Conservation (phyloP, 2,329 filamentous ascomycete genomes). For the Calonectria multiphialidica region DNA sequence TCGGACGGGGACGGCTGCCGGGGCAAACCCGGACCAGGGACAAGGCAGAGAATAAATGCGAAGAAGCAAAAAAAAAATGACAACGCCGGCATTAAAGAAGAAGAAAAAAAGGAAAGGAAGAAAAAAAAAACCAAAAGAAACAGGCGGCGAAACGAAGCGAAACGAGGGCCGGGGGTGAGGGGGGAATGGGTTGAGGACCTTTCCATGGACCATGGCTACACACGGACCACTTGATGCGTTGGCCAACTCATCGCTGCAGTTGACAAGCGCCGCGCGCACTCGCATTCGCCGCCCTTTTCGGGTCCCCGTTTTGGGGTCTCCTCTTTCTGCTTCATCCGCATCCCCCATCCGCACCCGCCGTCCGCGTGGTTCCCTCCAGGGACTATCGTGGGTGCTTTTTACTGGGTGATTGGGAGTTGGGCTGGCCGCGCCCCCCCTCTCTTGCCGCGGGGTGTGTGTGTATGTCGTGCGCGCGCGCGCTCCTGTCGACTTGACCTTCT, state of each 20-base stretch:
- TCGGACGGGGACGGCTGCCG: neutral
- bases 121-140: constrained; percentile 10
- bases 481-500: constrained; percentile 33
- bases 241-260: constrained; percentile 60
- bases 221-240: constrained; percentile 58
- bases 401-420: constrained; percentile 18
- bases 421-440: constrained; percentile 11
- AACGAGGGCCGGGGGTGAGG: constrained; percentile 31
- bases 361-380: constrained; percentile 19
- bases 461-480: constrained; percentile 25
- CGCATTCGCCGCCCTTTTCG: constrained; percentile 33
- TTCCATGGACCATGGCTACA: constrained; percentile 50
- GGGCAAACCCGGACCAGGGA: neutral
- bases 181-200: constrained; percentile 43
- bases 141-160: constrained; percentile 27
- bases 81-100: constrained; percentile 8
- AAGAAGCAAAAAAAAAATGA: constrained; percentile 8
- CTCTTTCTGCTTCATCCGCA: constrained; percentile 20
- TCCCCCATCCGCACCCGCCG: constrained; percentile 17
- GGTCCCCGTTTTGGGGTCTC: constrained; percentile 21
- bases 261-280: constrained; percentile 47
- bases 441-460: constrained; percentile 25
- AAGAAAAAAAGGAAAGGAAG: constrained; percentile 5
- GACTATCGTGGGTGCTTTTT: constrained; percentile 25
- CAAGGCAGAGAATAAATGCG: constrained; percentile 7